Percentiles rank a stretch among this genome's conserved stretches.
Conservation (phyloP, 352 stramenopile genomes). For the Phytopythium ostracodes region DNA sequence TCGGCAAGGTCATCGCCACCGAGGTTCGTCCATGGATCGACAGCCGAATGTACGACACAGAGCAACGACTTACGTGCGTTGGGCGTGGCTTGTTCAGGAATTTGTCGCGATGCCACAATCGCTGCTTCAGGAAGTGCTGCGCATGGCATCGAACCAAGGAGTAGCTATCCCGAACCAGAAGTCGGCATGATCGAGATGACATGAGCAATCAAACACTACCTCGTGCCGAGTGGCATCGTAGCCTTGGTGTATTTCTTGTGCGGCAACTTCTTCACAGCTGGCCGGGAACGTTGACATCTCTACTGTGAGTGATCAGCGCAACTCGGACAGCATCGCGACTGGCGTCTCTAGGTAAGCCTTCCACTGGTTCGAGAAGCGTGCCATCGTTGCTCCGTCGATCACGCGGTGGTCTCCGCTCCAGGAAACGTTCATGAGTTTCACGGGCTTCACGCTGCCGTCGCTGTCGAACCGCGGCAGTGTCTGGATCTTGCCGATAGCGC, state of each 20-base stretch:
- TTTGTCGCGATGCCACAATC: conserved; percentile 59
- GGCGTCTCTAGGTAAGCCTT: conserved; percentile 96
- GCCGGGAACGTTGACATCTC: not conserved
- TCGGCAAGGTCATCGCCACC: conserved; percentile 67
- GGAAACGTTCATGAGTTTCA: conserved; percentile 94
- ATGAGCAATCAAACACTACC: not conserved
- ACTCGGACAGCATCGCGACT: conserved; percentile 86
- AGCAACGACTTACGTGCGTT: not conserved
- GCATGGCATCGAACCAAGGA: conserved; percentile 56
- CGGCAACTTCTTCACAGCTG: not conserved
- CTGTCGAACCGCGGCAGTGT: conserved; percentile 91
- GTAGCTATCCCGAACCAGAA: conserved; percentile 66
- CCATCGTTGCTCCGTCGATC: conserved; percentile 98
- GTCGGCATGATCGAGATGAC: not conserved
- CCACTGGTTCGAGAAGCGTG: conserved; percentile 96
- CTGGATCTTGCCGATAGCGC: conserved; percentile 95
- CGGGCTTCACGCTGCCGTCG: conserved; percentile 80
- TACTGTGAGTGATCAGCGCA: conserved; percentile 49
- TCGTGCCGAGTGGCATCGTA: not conserved
- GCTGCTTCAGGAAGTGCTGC: conserved; percentile 71
- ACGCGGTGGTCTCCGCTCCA: conserved; percentile 98
- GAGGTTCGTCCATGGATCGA: conserved; percentile 26
- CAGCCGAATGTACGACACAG: conserved; percentile 1
- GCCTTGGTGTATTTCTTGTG: not conserved
- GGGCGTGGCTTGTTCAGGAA: conserved; percentile 17